These are phyloP conservation scores for Eudorina sp. DNA, from an alignment of 139 green algal genomes.

Conservation along the genomic window DNA sequence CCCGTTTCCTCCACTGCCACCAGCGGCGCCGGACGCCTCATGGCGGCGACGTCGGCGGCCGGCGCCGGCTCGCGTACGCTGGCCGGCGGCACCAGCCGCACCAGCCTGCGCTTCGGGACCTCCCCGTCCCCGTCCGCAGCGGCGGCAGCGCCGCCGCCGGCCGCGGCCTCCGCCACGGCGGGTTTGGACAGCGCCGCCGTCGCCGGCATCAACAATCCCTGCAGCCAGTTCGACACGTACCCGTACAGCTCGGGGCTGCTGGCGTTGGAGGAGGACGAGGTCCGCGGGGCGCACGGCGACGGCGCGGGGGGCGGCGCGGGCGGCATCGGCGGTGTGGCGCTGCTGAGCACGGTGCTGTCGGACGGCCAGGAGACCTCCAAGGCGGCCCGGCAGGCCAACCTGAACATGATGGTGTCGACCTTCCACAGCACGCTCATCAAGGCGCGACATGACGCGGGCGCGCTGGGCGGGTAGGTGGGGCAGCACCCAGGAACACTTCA, in stretches of 20 bases:
- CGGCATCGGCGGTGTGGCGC: neutral
- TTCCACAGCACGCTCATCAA: neutral
- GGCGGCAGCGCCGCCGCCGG: no score
- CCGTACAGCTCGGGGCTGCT: neutral
- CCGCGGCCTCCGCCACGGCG: no score
- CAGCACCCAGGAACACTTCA: neutral
- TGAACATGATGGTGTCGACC: conserved; percentile 26
- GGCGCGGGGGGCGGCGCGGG: neutral
- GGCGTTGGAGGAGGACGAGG: conserved; percentile 2
- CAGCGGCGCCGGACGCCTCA: no score
- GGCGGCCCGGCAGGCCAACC: neutral
- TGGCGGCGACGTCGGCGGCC: neutral
- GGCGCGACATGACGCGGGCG: neutral
- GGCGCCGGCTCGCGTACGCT: neutral
- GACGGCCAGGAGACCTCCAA: neutral
- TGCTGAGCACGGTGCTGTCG: conserved; percentile 11
- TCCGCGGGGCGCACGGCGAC: neutral
- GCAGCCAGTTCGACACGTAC: neutral
- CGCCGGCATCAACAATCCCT: no score
- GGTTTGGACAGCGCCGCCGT: no score
- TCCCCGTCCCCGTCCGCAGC: no score
- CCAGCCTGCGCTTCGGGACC: no score
- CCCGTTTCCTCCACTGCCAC: no score
- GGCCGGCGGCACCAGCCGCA: neutral
- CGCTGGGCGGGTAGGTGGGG: neutral